These are phyloP conservation scores for Dactylellina drechsleri DNA, from an alignment of 2,329 filamentous ascomycete species.

Conservation along the genomic window DNA sequence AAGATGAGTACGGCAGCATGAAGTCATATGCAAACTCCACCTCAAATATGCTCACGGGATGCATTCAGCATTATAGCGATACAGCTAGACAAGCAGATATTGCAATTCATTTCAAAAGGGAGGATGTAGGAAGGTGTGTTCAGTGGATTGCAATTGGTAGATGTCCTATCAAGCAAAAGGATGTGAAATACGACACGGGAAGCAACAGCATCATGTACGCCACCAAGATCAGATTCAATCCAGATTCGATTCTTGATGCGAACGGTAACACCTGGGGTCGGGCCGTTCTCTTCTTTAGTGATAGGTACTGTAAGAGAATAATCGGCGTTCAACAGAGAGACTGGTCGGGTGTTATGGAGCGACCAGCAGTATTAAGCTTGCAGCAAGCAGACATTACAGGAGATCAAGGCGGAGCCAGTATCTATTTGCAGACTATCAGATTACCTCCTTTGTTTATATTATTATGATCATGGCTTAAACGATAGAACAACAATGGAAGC, in stretches of 20 bases:
- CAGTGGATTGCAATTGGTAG: conserved; percentile 34
- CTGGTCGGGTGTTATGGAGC: conserved; percentile 28
- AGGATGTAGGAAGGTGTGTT: conserved; percentile 31
- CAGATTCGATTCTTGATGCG: conserved; percentile 7
- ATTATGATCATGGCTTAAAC: conserved; percentile 38
- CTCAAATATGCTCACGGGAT: conserved; percentile 8
- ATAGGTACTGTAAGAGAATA: conserved; percentile 36
- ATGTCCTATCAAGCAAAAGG: conserved; percentile 4
- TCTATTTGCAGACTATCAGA: conserved; percentile 36
- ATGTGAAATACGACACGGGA: conserved; percentile 4
- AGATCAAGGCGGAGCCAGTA: conserved; percentile 46
- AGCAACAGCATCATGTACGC: conserved; percentile 40
- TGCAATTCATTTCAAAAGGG: conserved; percentile 23
- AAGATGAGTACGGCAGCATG: conserved; percentile 23
- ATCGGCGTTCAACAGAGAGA: conserved; percentile 36
- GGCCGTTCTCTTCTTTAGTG: conserved; percentile 26
- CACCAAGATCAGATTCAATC: conserved; percentile 28
- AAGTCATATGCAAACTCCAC: conserved; percentile 8
- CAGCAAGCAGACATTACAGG: conserved; percentile 30
- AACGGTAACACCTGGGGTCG: conserved; percentile 28
- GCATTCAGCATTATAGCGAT: conserved; percentile 27
- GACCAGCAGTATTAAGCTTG: conserved; percentile 29
- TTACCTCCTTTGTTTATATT: conserved; percentile 44
- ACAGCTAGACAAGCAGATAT: conserved; percentile 11
- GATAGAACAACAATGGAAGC: background rate